A percentile compares a stretch with the other conserved stretches of the same genome.
Conservation (phyloP, 2,329 filamentous ascomycete genomes). For the Cordyceps javanica region DNA sequence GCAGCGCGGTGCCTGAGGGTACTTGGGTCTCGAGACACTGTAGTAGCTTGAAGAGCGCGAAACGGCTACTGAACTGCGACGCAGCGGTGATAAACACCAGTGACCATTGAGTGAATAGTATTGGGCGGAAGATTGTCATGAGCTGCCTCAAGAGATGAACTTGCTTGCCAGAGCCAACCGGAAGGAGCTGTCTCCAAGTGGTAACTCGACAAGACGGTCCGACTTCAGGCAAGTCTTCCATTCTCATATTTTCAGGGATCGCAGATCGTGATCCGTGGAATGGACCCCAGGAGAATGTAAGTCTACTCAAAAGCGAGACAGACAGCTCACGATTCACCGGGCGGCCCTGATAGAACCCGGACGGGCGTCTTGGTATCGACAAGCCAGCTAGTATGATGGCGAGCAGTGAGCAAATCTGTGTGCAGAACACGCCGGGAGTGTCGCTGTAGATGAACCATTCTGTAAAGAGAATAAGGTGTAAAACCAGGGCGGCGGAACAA, state of each 20-base stretch:
- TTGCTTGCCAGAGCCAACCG: not conserved
- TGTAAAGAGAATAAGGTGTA: not conserved
- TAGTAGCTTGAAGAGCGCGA: constrained; percentile 2
- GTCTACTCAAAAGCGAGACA: not conserved
- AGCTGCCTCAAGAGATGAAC: not conserved
- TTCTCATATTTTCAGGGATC: not conserved
- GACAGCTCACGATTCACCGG: not conserved
- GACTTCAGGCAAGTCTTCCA: not conserved
- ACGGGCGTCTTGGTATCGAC: not conserved
- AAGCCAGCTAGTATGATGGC: not conserved
- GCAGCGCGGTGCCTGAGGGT: not conserved
- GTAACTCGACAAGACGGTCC: not conserved
- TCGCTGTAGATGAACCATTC: not conserved
- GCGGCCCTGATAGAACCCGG: not conserved
- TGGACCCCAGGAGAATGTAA: not conserved
- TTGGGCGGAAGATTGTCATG: not conserved
- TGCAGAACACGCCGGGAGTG: not conserved
- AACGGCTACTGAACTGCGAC: constrained; percentile 7
- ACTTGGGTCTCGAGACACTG: not conserved
- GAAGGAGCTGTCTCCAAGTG: not conserved
- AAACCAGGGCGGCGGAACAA: not conserved
- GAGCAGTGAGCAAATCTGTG: not conserved
- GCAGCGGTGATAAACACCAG: constrained; percentile 2
- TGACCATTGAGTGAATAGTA: constrained; percentile 4
- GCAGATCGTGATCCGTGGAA: not conserved